Base-by-base conservation (phyloP, 2,329 filamentous ascomycete species). In the Septoria petroselini region DNA sequence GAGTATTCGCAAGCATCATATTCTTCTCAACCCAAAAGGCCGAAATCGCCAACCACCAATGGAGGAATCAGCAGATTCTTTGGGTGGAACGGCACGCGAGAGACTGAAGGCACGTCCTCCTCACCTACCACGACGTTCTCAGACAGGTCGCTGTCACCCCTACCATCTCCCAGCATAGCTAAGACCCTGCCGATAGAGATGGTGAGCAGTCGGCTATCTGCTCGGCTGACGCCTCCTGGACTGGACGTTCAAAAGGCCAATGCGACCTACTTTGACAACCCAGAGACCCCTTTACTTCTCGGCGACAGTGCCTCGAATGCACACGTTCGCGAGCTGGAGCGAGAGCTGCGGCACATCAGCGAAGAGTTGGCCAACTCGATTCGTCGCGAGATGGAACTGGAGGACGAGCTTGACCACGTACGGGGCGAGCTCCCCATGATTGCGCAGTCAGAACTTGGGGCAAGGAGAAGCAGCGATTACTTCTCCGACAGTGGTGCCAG, bases 401-500 rank as follows among this genome's bases (percentile, higher is more conserved):
- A 98, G 70, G 93, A 98, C 68, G 77, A 97, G 39, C 84, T 97
- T 0, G 93, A 98, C 59, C 79, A 86, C 50, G 73, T 95, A 60
- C 91, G 96, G 67, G 74, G 82, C n/a, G 90, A 96, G 64, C 76
- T 68, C 77, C 82, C 70, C 65, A 77, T 63, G 71, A 76, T 68
- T 65, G 53, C 61, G 14, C 74, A 59, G 62, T 53, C 58, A 19
- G 60, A 63, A n/a, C 69, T 75, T n/a, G 65, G 78, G 21, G 83
- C 80, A 56, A 85, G 86, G 67, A 81, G 91, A 53, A 94, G 88
- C 7, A 97, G 93, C 71, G 93, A 98, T 71, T 97, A 98, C 72
- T 98, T 93, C 68, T 98, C 93, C 2, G 93, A 98, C 68, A 95
- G 91, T 4, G 93, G 93, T 25, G 85, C 88, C 50, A 91, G 89